Conservation (phyloP, 2,329 filamentous ascomycete genomes). For the Emydomyces testavorans region DNA sequence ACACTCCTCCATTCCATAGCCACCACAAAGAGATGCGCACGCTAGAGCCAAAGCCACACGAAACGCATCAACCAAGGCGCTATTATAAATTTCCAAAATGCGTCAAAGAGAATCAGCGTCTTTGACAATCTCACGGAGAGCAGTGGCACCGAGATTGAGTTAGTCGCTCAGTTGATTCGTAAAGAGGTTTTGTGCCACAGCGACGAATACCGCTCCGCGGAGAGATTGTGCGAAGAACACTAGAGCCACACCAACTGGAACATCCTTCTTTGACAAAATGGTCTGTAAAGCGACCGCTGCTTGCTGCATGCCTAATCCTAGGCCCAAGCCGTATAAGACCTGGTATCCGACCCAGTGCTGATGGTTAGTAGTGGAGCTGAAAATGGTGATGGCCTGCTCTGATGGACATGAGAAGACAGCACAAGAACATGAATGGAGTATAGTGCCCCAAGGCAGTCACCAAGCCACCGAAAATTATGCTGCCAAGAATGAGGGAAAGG, state of each 20-base stretch:
- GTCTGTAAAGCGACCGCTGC: slow-evolving; percentile 20
- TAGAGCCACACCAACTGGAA: slow-evolving; percentile 19
- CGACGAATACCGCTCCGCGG: slow-evolving; percentile 18
- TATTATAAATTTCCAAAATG: slow-evolving; percentile 49
- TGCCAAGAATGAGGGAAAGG: slow-evolving; percentile 16
- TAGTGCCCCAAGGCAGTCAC: slow-evolving; percentile 15
- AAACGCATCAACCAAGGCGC: slow-evolving; percentile 34
- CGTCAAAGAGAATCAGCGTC: slow-evolving; percentile 36
- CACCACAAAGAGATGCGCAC: slow-evolving; percentile 40
- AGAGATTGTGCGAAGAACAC: slow-evolving; percentile 17
- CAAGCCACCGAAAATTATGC: slow-evolving; percentile 15
- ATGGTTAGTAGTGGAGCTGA: slow-evolving; percentile 14
- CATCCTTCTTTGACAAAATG: slow-evolving; percentile 18
- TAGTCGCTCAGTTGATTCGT: slow-evolving; percentile 21
- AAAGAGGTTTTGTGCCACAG: slow-evolving; percentile 19
- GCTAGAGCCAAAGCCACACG: slow-evolving; percentile 40
- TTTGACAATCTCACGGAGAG: slow-evolving; percentile 45
- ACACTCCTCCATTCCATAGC: slow-evolving; percentile 17
- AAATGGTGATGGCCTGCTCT: slow-evolving; percentile 13
- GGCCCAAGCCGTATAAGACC: slow-evolving; percentile 20
- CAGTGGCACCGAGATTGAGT: slow-evolving; percentile 43
- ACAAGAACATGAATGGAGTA: slow-evolving; percentile 14
- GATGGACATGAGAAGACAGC: slow-evolving; percentile 10
- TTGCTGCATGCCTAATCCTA: slow-evolving; percentile 20
- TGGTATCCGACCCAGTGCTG: slow-evolving; percentile 19